These are phyloP conservation scores for Saccharomyces hybrid DNA, from an alignment of 1,139 yeast genomes.

Conservation along the genomic window DNA sequence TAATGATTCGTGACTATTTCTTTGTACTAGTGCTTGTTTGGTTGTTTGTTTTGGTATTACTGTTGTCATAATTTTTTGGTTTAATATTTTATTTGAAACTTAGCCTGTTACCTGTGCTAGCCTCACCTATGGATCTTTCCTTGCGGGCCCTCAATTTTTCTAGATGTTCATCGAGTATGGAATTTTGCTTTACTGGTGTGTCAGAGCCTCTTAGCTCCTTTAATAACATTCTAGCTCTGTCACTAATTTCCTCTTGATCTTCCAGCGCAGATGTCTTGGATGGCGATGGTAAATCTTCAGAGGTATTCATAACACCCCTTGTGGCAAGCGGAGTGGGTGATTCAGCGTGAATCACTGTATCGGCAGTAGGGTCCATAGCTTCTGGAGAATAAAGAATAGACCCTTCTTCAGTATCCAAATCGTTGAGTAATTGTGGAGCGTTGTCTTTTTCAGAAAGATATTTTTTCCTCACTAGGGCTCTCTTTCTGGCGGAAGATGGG, in stretches of 20 bases:
- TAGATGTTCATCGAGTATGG: conserved; percentile 20
- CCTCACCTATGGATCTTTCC: conserved; percentile 6
- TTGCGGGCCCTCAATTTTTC: conserved; percentile 26
- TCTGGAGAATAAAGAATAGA: conserved; percentile 24
- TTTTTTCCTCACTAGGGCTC: conserved; percentile 69
- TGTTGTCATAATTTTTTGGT: background rate
- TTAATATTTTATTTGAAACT: background rate
- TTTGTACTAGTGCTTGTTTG: background rate
- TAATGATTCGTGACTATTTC: background rate
- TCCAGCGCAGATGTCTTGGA: conserved; percentile 1
- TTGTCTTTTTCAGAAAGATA: conserved; percentile 36
- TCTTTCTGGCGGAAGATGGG: conserved; percentile 69
- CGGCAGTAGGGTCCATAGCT: conserved; percentile 1
- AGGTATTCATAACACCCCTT: conserved; percentile 1
- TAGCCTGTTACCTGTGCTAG: background rate
- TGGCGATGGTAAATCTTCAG: conserved; percentile 2
- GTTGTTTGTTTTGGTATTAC: too few species aligned
- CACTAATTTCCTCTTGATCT: conserved; percentile 21
- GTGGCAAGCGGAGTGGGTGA: conserved; percentile 12
- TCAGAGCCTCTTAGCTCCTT: conserved; percentile 27
- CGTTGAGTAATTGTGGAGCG: conserved; percentile 9
- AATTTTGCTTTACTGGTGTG: conserved; percentile 15
- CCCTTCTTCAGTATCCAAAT: conserved; percentile 24
- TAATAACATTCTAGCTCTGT: conserved; percentile 28
- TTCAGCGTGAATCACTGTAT: conserved; percentile 4